A percentile compares a stretch with the other conserved stretches of the same genome.
Evolutionary conservation across 208 protist genomes (phyloP).

Genomic region (Leishmania tropica): DNA sequence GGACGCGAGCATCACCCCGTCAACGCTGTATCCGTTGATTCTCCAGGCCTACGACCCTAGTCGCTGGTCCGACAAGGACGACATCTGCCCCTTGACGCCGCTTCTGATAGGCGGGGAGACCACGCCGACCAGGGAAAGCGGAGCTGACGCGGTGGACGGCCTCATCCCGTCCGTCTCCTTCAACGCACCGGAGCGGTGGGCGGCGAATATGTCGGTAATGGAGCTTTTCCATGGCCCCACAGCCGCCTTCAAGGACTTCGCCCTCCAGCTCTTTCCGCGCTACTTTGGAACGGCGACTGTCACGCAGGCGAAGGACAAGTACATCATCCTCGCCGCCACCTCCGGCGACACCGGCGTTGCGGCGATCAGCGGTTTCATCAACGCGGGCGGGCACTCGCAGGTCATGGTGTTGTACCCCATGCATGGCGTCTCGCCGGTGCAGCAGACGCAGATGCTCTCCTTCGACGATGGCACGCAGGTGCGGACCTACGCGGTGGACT

Average conservation of each 20-base stretch:
- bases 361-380: slow-evolving; percentile 88
- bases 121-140: background rate
- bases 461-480: slow-evolving; percentile 76
- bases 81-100: slow-evolving; percentile 73
- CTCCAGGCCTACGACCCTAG: slow-evolving; percentile 72
- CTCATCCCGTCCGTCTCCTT: slow-evolving; percentile 12
- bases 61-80: slow-evolving; percentile 53
- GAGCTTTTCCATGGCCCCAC: slow-evolving; percentile 93
- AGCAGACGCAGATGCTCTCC: slow-evolving; percentile 88
- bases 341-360: slow-evolving; percentile 90
- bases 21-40: slow-evolving; percentile 54
- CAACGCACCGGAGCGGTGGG: slow-evolving; percentile 35
- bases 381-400: slow-evolving; percentile 55
- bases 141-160: background rate
- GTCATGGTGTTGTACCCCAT: slow-evolving; percentile 91
- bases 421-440: slow-evolving; percentile 81
- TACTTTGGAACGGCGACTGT: slow-evolving; percentile 72
- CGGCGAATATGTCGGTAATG: slow-evolving; percentile 51
- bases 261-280: slow-evolving; percentile 87
- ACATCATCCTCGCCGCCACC: slow-evolving; percentile 90
- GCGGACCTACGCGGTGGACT: slow-evolving; percentile 69
- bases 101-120: slow-evolving; percentile 15
- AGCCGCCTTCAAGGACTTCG: slow-evolving; percentile 92
- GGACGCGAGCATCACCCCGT: slow-evolving; percentile 54
- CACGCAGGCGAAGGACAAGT: slow-evolving; percentile 32